These are phyloP conservation scores for Phaeophleospora eucalypticola DNA, from an alignment of 2,329 filamentous ascomycete genomes.

Conservation along the genomic window DNA sequence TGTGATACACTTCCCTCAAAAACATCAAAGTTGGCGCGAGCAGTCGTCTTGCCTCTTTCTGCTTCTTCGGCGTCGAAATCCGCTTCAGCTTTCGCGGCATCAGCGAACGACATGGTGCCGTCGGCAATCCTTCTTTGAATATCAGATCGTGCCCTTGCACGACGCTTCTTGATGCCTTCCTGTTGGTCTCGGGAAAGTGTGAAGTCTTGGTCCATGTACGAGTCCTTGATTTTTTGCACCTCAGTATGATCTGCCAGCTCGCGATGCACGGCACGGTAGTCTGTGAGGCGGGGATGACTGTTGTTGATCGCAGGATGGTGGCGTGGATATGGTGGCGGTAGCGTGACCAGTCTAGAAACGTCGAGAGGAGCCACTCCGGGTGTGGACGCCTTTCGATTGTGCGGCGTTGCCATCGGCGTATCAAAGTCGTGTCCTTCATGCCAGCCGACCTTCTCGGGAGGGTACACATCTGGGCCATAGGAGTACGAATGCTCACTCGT, in stretches of 20 bases:
- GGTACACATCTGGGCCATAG: conserved; percentile 57
- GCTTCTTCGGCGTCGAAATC: conserved; percentile 69
- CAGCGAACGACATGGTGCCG: conserved; percentile 75
- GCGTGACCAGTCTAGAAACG: conserved; percentile 83
- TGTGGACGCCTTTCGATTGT: conserved; percentile 22
- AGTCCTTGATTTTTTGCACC: conserved; percentile 54
- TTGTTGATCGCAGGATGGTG: conserved; percentile 96
- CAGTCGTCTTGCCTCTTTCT: conserved; percentile 64
- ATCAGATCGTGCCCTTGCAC: conserved; percentile 36
- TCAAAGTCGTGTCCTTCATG: conserved; percentile 43
- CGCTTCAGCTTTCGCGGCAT: conserved; percentile 71
- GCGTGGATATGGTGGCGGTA: conserved; percentile 89
- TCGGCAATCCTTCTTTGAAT: conserved; percentile 74
- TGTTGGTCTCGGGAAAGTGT: conserved; percentile 45
- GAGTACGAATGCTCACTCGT: conserved; percentile 37
- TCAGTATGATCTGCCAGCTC: conserved; percentile 68
- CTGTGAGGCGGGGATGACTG: conserved; percentile 81
- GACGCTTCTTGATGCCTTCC: conserved; percentile 28
- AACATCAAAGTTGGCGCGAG: conserved; percentile 75
- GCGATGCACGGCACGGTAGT: conserved; percentile 69
- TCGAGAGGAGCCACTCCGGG: conserved; percentile 53
- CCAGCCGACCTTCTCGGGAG: conserved; percentile 60
- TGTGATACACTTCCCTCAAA: conserved; percentile 82
- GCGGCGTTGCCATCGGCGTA: conserved; percentile 33
- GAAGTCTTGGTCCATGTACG: conserved; percentile 29